Percentiles rank a stretch among this genome's conserved stretches.
These are phyloP conservation scores for Marasmius sp. DNA, from an alignment of 1,284 basidiomycete genomes.

Conservation along the genomic window DNA sequence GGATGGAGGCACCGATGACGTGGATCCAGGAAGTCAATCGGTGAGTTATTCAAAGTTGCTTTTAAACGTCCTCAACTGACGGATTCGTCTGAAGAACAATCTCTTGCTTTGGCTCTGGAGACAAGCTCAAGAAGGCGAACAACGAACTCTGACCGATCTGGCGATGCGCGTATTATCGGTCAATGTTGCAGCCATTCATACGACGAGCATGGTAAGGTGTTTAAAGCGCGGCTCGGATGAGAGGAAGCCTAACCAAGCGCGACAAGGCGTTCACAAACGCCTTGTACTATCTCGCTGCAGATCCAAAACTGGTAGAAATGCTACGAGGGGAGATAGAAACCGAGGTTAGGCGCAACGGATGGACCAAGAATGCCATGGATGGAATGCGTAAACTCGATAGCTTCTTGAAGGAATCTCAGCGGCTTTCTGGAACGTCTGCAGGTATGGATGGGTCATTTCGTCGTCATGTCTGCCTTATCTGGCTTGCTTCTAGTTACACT, in stretches of 20 bases:
- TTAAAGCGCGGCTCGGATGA: too few species aligned
- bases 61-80: neutral
- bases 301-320: neutral
- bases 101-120: conserved; percentile 1
- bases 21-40: neutral
- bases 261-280: conserved; percentile 1
- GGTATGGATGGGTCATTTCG: neutral
- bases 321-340: neutral
- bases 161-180: neutral
- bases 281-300: neutral
- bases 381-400: conserved; percentile 2
- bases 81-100: neutral
- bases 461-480: neutral
- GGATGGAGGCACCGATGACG: neutral
- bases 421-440: neutral
- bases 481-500: neutral
- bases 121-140: conserved; percentile 1
- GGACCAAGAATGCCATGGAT: conserved; percentile 2
- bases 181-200: conserved; percentile 1
- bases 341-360: neutral
- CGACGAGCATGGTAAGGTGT: neutral
- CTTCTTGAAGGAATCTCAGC: conserved; percentile 1
- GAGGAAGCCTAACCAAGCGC: neutral
- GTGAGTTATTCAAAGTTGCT: neutral
- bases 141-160: neutral